Evolutionary conservation across 768 basidiomycete genomes (phyloP), one percentile per base, ranked within the genome.

Genomic region (Arthromyces matolae): DNA sequence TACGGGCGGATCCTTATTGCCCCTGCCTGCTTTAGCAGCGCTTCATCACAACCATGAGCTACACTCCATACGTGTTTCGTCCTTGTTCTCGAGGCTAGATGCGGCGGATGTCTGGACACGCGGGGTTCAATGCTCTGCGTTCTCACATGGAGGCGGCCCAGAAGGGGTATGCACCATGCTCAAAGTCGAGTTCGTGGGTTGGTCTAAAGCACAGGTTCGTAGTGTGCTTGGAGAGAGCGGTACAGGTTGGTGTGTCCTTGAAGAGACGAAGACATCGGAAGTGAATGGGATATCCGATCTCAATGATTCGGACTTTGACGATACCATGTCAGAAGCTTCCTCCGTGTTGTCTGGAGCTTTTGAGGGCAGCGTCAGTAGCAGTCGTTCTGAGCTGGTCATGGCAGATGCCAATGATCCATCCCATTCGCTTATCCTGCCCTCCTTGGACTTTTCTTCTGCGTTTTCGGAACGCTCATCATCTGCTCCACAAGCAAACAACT

Each of bases 351-450:
- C 65, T 13, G 61, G 55, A n/a, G 42, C 51, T 18, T 49, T 57
- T 16, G 57, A 53, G 40, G 54, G 41, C 18, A 43, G 35, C 20
- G 42, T 37, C 43, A 47, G 29, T 32, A 43, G 36, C 20, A 52
- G 51, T 22, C 53, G 45, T 18, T 39, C 55, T 19, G 59, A 46
- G 5, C 22, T 55, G 7, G n/a, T n/a, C n/a, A 53, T 51, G 34
- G 28, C 51, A 2, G 50, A 34, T 25, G 18, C 59, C 20, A 67
- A 76, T 19, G 83, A 88, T 57, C 78, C 83, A 9, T 70, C 85
- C 3, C 69, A 78, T 16, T 86, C 87, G 3, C 78, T 93, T 49
- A 65, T 92, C 9, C 67, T 91, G n/a, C 89, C 89, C 4, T 86
- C 80, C 1, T 73, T 90, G 43, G 86, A 89, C 61, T 77, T 87